Evolutionary conservation across 495 filamentous ascomycete species (phyloP), one percentile per base, ranked within the genome.

Genomic region (Penicillium samsonianum): DNA sequence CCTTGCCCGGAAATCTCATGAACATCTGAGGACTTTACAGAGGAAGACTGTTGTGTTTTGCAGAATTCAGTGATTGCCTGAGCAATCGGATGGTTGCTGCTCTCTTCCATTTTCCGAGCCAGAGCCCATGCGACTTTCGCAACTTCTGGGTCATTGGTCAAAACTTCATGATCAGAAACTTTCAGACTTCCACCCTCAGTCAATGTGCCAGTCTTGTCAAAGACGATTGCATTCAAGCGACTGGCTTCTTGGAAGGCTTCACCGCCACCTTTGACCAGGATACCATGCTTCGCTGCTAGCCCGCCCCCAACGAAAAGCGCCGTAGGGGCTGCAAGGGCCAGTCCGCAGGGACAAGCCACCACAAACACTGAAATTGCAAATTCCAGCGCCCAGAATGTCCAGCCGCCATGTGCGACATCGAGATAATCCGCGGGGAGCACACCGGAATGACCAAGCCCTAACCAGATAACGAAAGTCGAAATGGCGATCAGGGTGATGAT

Each of bases 341-440:
- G 83, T 19, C 93, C 94, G 62, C 93, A 98, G 12, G 93, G 93
- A 69, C 93, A 98, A 6, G 93, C 93, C 35, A 97, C 87, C 31
- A 98, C 90, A 71, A 97, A 97, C 3, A 96, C 93, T 4, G 94
- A 85, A 59, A 97, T 96, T 0, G 93, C 90, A 67, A 98, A 98
- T 51, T 93, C 86, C 37, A 98, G 76, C 19, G 90, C 88, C 83
- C 92, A 98, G 17, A 90, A 87, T 0, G 88, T 79, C 90, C 92
- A 96, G 14, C 90, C 88, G 23, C 90, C 91, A 20, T 83, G 78
- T 5, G 82, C 75, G 33, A 75, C 68, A 46, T 88, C 86, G 10
- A 90, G 79, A 63, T 87, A 96, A 57, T 86, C 80, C 2, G 55
- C 61, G 0, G 91, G 85, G 9, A 96, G 77, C 5, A 66, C 63